A percentile compares a stretch with the other conserved stretches of the same genome.
Evolutionary conservation across 2,329 filamentous ascomycete genomes (phyloP).

Genomic region (Trichoderma polysporum): DNA sequence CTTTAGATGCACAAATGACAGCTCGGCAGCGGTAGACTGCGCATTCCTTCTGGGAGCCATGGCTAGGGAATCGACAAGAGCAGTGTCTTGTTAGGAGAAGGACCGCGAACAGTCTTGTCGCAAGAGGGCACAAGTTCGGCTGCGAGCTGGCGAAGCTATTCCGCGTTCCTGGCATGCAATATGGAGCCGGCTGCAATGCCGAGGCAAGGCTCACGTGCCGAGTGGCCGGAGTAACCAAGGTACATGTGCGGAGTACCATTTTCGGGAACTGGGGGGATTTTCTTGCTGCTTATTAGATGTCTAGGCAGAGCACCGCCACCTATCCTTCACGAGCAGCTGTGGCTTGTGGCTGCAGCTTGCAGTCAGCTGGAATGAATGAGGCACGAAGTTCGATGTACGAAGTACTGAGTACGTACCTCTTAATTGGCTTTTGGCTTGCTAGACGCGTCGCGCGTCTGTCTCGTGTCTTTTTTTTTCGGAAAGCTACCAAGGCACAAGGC

Average conservation of each 20-base stretch:
- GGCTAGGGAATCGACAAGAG: slow-evolving; percentile 21
- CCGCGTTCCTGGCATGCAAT: slow-evolving; percentile 10
- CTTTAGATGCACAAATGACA: slow-evolving; percentile 83
- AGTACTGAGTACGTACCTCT: slow-evolving; percentile 20
- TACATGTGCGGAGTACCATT: neutral
- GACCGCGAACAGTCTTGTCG: neutral
- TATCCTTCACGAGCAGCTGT: neutral
- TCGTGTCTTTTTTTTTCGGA: slow-evolving; percentile 32
- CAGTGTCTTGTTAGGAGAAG: neutral
- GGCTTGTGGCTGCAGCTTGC: neutral
- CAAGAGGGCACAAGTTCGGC: neutral
- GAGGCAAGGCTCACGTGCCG: slow-evolving; percentile 40
- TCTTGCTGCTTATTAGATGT: too few relatives aligned
- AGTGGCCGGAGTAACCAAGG: neutral
- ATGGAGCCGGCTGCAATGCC: slow-evolving; percentile 28
- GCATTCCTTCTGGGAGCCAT: slow-evolving; percentile 55
- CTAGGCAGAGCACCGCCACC: slow-evolving; percentile 7
- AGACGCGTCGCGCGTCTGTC: slow-evolving; percentile 35
- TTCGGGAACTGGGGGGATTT: too few relatives aligned
- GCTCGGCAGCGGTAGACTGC: slow-evolving; percentile 72
- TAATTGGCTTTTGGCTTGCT: slow-evolving; percentile 8
- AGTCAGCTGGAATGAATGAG: neutral
- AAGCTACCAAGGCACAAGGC: neutral
- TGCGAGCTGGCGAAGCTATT: slow-evolving; percentile 17
- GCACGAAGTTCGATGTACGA: too few relatives aligned